Conservation (phyloP, 1,284 basidiomycete species). For the Irpex sp. region DNA sequence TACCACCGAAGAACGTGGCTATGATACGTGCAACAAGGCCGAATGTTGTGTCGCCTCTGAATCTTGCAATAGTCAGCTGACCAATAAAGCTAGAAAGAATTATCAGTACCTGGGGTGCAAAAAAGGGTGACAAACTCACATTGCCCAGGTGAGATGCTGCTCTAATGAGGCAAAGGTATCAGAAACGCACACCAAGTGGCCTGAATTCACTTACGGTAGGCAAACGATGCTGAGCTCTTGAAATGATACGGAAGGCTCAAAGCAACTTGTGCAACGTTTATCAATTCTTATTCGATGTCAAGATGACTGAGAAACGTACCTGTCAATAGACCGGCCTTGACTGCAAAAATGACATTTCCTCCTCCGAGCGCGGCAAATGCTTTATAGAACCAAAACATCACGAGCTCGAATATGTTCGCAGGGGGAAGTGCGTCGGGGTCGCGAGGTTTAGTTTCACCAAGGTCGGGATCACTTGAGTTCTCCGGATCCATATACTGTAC, state of each 20-base stretch:
- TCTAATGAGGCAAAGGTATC: constrained; percentile 26
- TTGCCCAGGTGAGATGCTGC: constrained; percentile 54
- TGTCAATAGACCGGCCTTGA: constrained; percentile 77
- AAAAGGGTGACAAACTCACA: constrained; percentile 32
- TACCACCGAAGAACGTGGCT: constrained; percentile 68
- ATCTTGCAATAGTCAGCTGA: constrained; percentile 64
- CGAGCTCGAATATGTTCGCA: constrained; percentile 47
- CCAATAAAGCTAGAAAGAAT: constrained; percentile 55
- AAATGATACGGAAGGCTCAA: constrained; percentile 60
- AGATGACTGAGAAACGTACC: constrained; percentile 26
- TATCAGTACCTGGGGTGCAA: neutral
- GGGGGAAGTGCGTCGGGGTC: constrained; percentile 79
- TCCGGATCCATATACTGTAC: constrained; percentile 52
- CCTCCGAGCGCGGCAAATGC: constrained; percentile 36
- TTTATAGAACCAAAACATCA: constrained; percentile 46
- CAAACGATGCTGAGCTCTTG: constrained; percentile 50
- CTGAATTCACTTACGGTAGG: constrained; percentile 40
- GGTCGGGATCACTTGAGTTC: constrained; percentile 36
- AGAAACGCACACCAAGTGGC: neutral
- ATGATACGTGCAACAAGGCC: constrained; percentile 61
- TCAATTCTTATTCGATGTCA: neutral
- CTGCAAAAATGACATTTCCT: constrained; percentile 68
- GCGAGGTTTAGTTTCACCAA: constrained; percentile 52
- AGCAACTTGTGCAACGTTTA: constrained; percentile 36
- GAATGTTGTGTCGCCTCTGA: constrained; percentile 75